These are phyloP conservation scores for Fallopia convolvulus DNA, from an alignment of 148 eudicot genomes.

Conservation along the genomic window DNA sequence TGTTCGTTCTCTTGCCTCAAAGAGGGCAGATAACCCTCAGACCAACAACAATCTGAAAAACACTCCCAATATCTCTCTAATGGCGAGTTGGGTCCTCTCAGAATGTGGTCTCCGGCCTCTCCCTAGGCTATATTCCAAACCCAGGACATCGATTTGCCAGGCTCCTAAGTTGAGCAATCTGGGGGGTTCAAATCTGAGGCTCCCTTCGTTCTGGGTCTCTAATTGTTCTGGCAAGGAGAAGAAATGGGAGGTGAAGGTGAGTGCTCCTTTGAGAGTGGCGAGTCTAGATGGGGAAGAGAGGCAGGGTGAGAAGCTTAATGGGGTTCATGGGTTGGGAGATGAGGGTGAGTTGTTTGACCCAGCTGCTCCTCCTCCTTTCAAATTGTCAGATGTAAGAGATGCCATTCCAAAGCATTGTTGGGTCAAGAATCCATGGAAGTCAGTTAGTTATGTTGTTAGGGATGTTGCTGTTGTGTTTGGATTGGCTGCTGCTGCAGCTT, in stretches of 20 bases:
- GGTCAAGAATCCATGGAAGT: constrained; percentile 70
- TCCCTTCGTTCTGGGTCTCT: neutral
- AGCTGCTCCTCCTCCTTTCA: constrained; percentile 50
- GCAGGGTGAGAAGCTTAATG: constrained; percentile 12
- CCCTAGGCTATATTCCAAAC: constrained; percentile 37
- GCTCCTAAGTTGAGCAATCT: constrained; percentile 16
- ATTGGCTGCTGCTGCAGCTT: constrained; percentile 52
- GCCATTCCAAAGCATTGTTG: constrained; percentile 81
- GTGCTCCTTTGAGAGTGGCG: constrained; percentile 42
- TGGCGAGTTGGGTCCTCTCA: constrained; percentile 77
- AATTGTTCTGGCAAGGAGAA: constrained; percentile 23
- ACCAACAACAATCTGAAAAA: neutral
- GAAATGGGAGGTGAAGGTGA: constrained; percentile 52
- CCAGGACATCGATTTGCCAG: constrained; percentile 27
- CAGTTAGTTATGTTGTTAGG: constrained; percentile 64
- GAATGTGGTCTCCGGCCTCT: constrained; percentile 74
- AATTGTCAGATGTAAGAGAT: constrained; percentile 40
- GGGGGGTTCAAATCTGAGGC: constrained; percentile 3
- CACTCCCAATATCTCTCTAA: constrained; percentile 16
- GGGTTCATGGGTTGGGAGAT: constrained; percentile 15
- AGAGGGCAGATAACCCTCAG: neutral
- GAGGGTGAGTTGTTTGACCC: constrained; percentile 33
- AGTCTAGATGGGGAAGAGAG: constrained; percentile 20
- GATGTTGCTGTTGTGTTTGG: constrained; percentile 63
- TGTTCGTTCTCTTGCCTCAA: constrained; percentile 11